A percentile compares a stretch with the other conserved stretches of the same genome.
phyloP scores from a whole-genome alignment of 495 filamentous ascomycete genomes.

The Neurospora hispaniola region DNA sequence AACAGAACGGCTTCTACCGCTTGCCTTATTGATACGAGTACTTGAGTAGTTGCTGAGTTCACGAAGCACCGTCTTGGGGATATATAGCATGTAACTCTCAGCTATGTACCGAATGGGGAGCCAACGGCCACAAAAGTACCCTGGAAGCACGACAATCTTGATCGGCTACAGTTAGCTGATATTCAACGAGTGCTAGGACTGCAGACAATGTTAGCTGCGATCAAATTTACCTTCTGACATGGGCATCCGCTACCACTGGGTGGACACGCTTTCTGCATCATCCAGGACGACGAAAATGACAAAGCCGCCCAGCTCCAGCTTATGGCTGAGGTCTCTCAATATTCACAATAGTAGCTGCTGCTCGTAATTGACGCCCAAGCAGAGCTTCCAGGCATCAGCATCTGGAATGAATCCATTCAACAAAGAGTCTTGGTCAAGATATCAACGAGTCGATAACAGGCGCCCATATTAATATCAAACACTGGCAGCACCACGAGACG shows the following conservation, averaged over 20 bases:
- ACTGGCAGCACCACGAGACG: background rate
- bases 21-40: background rate
- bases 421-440: background rate
- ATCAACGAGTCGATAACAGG: background rate
- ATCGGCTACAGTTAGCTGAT: no score
- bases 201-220: no score
- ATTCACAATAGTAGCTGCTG: background rate
- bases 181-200: no score
- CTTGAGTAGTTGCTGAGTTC: background rate
- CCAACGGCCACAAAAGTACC: background rate
- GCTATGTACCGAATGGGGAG: background rate
- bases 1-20: background rate
- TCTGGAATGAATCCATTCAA: accelerated
- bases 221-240: no score
- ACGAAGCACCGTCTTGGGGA: background rate
- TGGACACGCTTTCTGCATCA: no score
- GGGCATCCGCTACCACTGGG: no score
- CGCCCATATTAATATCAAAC: background rate
- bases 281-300: no score
- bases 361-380: background rate
- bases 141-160: background rate
- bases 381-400: background rate
- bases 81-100: background rate
- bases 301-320: slow-evolving; percentile 14
- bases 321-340: slow-evolving; percentile 12